Base-by-base conservation (phyloP, 2,329 filamentous ascomycete genomes). In the Trichoderma cornu-damae region DNA sequence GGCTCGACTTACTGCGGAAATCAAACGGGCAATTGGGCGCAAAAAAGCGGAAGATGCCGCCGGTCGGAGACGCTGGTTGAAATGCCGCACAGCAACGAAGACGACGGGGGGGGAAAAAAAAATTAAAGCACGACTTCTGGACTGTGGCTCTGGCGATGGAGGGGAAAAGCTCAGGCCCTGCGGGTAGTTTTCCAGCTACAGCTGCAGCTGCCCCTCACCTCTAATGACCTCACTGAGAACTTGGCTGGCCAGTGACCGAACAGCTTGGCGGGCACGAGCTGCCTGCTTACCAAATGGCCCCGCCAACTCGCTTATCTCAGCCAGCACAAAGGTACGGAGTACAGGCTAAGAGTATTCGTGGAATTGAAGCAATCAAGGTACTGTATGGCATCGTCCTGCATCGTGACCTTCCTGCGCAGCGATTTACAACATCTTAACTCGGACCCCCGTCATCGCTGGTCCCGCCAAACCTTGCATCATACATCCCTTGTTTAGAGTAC, bases 201-300 rank as follows among this genome's bases (percentile, higher is more conserved):
- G 22, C 18, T 12, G 11, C n/a, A 22, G 24, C 16, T 51, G 48
- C 48, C 48, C 48, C 40, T 44, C 50, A 53, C 28, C 12, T 24
- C 12, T 26, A n/a, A 54, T 54, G 50, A 54, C 50, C 50, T 54
- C 50, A 54, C 40, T 6, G 7, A 22, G 48, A 51, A 51, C 48
- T 51, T 51, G 34, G 48, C 35, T 37, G 32, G 46, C 46, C 46
- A 49, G 46, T 49, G 24, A 20, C 32, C 20, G 32, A 6, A 22
- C 37, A 34, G 49, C 49, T 34, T 43, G 37, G 49, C 35, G 46
- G 42, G n/a, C 42, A 26, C 42, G 28, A 44, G 42, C 24, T 24
- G 40, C 4, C 9, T 48, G 34, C 18, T 55, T 53, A 53, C 37
- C 20, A 43, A 52, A 43, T 37, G 20, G 40, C 32, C 14, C 46